These are phyloP conservation scores for Hondaea fermentalgiana DNA, from an alignment of 108 stramenopile genomes.

Conservation along the genomic window DNA sequence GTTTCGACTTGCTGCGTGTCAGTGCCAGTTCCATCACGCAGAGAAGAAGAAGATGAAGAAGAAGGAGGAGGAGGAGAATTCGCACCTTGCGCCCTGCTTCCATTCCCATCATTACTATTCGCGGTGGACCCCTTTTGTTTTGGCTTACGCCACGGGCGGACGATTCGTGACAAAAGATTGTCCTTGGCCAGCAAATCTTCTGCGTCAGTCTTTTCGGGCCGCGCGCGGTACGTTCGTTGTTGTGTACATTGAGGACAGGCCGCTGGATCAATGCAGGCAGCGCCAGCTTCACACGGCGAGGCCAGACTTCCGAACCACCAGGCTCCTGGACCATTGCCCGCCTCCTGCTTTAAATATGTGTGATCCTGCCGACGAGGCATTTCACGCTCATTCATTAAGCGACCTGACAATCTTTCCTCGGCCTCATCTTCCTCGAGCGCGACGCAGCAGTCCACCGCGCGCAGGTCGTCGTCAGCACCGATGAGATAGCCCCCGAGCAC, in stretches of 20 bases:
- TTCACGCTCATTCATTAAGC: background rate
- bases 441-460: background rate
- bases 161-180: background rate
- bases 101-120: background rate
- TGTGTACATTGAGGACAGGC: background rate
- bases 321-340: background rate
- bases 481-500: background rate
- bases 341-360: background rate
- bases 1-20: background rate
- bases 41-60: no score
- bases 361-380: background rate
- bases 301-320: constrained; percentile 15
- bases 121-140: background rate
- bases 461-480: background rate
- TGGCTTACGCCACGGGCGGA: background rate
- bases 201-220: background rate
- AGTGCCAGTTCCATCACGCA: no score
- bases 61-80: background rate
- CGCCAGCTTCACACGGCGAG: background rate
- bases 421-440: background rate
- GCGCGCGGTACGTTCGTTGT: background rate
- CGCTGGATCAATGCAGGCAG: background rate
- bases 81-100: background rate
- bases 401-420: background rate
- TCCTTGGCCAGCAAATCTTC: background rate